Base-by-base conservation (phyloP, 352 stramenopile genomes). In the Poterioochromonas sp. region DNA sequence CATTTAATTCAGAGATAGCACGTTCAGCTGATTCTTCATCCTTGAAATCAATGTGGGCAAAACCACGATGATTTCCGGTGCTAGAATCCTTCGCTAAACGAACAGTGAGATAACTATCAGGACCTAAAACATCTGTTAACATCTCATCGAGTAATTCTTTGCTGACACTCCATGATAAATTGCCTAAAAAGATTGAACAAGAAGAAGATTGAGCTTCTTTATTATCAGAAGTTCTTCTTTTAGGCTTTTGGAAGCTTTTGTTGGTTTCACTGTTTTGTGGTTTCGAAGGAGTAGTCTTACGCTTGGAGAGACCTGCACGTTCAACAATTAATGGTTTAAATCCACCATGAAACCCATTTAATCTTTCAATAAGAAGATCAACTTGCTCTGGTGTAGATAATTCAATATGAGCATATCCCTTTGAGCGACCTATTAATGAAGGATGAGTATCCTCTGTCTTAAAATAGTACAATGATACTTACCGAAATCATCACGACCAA, bases 31-130 rank as follows among this genome's bases (percentile, higher is more conserved):
- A 22, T 44, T 71, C 34, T 35, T 8, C 34, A 71, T 41, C 34
- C 1, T 22, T 22, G 26, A 71, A 71, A 26, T 71, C 29, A 71
- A 71, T 47, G 34, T 71, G 62, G 5, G 18, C 62, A 71, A 71
- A 71, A 29, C 62, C 62, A 32, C 32, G 15, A 44, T 11, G 34
- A 5, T 15, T 40, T 71, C 39, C 39, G 18, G 62, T 71, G 2
- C 26, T 29, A 26, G 2, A 8, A 29, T 71, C 62, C 34, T 43
- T 32, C 15, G 62, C 62, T 35, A 71, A 15, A 12, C 62, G 15
- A 71, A 71, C 26, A 35, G 8, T 39, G 11, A 15, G 3, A 29
- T 43, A 44, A 41, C 2, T 8, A 43, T 5, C 15, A 47, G 62
- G 34, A 47, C 62, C 62, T 44, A 71, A 20, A 29, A 71, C 34